phyloP scores from a whole-genome alignment of 1,284 basidiomycete genomes.

The Apiotrichum gamsii region DNA sequence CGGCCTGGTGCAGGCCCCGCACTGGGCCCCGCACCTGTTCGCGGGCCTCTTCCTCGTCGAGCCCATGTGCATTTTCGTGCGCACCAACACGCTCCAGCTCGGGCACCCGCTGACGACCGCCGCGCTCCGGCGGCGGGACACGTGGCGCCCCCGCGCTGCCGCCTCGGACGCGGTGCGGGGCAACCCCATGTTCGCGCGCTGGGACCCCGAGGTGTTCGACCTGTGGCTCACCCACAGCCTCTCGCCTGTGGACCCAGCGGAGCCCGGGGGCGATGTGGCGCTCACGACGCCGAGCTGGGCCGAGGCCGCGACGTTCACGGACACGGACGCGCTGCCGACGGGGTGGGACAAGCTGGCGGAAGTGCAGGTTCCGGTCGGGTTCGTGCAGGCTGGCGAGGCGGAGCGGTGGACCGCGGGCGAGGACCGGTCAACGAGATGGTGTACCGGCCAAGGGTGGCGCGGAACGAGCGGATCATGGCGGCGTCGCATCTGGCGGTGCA shows the following conservation, averaged over 20 bases:
- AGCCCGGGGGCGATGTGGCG: conserved; percentile 16
- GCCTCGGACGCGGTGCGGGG: conserved; percentile 9
- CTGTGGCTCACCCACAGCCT: conserved; percentile 61
- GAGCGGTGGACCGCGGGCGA: conserved; percentile 24
- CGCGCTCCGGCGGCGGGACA: conserved; percentile 2
- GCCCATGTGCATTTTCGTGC: conserved; percentile 53
- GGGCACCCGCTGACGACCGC: conserved; percentile 16
- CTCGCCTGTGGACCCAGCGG: conserved; percentile 34
- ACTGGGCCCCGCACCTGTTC: conserved; percentile 64
- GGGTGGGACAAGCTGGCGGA: conserved; percentile 33
- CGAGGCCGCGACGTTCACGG: conserved; percentile 33
- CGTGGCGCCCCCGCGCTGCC: conserved; percentile 5
- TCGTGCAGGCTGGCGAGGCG: conserved; percentile 28
- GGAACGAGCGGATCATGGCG: conserved; percentile 30
- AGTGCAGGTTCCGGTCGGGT: conserved; percentile 28
- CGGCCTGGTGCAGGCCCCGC: conserved; percentile 52
- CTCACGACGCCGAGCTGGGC: conserved; percentile 33
- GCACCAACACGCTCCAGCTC: no score
- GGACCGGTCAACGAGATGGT: conserved; percentile 26
- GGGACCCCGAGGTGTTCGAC: conserved; percentile 59
- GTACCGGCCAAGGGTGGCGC: conserved; percentile 22
- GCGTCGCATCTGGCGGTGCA: conserved; percentile 36
- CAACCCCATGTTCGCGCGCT: conserved; percentile 41
- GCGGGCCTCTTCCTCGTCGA: conserved; percentile 71
- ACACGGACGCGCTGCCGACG: conserved; percentile 20